These are phyloP conservation scores for Metschnikowia proteae DNA, from an alignment of 805 yeast genomes.

Conservation along the genomic window DNA sequence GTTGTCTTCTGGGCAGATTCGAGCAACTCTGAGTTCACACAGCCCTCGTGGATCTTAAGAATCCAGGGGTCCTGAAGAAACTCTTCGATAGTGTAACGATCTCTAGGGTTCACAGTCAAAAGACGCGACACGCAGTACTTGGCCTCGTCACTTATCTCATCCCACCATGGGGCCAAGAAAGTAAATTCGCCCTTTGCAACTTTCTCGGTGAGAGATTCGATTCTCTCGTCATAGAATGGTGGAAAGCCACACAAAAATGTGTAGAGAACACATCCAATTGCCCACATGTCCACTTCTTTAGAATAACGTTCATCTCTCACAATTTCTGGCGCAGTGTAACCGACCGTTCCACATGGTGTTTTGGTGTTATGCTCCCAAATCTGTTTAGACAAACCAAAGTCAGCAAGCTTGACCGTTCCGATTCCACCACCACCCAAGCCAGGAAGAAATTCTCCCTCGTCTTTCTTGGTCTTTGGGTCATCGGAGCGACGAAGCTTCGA, in stretches of 20 bases:
- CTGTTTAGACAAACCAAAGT: slow-evolving; percentile 65
- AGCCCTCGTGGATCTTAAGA: slow-evolving; percentile 12
- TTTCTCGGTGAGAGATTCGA: slow-evolving; percentile 57
- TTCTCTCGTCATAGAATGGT: slow-evolving; percentile 71
- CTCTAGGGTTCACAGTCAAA: slow-evolving; percentile 65
- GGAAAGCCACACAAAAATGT: slow-evolving; percentile 72
- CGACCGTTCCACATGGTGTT: slow-evolving; percentile 76
- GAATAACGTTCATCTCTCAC: slow-evolving; percentile 52
- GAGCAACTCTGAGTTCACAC: slow-evolving; percentile 3
- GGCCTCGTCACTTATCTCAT: slow-evolving; percentile 69
- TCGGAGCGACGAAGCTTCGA: slow-evolving; percentile 48
- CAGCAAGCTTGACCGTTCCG: slow-evolving; percentile 63
- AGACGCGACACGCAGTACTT: slow-evolving; percentile 63
- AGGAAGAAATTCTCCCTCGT: slow-evolving; percentile 55
- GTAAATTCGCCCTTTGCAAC: slow-evolving; percentile 68
- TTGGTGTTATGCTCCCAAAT: slow-evolving; percentile 43
- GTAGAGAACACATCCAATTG: slow-evolving; percentile 66
- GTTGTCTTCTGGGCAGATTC: background rate
- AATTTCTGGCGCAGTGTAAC: slow-evolving; percentile 73
- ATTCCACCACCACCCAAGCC: slow-evolving; percentile 61
- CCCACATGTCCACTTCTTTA: slow-evolving; percentile 71
- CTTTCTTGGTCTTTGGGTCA: slow-evolving; percentile 51
- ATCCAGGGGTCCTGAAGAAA: slow-evolving; percentile 71
- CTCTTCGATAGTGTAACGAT: slow-evolving; percentile 65
- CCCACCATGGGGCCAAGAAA: slow-evolving; percentile 87